Evolutionary conservation across 768 basidiomycete genomes (phyloP).

Genomic region (Thelephora aurantiotincta): DNA sequence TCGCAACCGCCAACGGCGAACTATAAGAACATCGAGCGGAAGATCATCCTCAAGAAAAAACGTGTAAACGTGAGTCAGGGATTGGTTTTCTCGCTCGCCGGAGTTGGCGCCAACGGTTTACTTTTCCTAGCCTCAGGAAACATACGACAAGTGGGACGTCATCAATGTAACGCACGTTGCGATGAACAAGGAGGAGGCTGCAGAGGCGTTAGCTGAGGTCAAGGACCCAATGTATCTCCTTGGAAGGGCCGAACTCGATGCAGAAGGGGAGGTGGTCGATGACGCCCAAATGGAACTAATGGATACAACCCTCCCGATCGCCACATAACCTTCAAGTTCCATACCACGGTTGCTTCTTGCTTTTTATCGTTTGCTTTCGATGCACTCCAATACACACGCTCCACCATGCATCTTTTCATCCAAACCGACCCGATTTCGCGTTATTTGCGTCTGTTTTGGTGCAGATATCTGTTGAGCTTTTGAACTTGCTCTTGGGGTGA

Average conservation of each 20-base stretch:
- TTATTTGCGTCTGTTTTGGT: too few species aligned
- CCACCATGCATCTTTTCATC: too few species aligned
- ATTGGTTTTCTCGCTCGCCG: slow-evolving; percentile 1
- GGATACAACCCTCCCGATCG: too few species aligned
- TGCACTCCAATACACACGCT: too few species aligned
- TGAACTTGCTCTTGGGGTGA: too few species aligned
- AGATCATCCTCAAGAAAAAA: slow-evolving; percentile 79
- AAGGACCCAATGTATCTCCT: slow-evolving; percentile 49
- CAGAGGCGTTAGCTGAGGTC: slow-evolving; percentile 67
- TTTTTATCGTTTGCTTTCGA: too few species aligned
- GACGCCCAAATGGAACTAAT: slow-evolving; percentile 20
- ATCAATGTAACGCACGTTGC: slow-evolving; percentile 58
- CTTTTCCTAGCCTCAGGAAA: slow-evolving; percentile 41
- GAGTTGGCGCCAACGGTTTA: slow-evolving; percentile 4
- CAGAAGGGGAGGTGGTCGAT: slow-evolving; percentile 42
- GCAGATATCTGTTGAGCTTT: too few species aligned
- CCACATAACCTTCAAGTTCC: too few species aligned
- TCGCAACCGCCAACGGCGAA: slow-evolving; percentile 49
- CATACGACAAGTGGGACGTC: slow-evolving; percentile 76
- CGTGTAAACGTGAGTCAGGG: slow-evolving; percentile 49
- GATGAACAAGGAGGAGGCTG: slow-evolving; percentile 61
- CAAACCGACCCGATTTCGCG: too few species aligned
- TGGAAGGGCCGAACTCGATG: slow-evolving; percentile 26
- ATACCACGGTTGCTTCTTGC: too few species aligned
- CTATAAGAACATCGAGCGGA: slow-evolving; percentile 81